Percentiles rank a stretch among this genome's conserved stretches.
phyloP scores from a whole-genome alignment of 2,329 filamentous ascomycete species.

The Colletotrichum gloeosporioides region DNA sequence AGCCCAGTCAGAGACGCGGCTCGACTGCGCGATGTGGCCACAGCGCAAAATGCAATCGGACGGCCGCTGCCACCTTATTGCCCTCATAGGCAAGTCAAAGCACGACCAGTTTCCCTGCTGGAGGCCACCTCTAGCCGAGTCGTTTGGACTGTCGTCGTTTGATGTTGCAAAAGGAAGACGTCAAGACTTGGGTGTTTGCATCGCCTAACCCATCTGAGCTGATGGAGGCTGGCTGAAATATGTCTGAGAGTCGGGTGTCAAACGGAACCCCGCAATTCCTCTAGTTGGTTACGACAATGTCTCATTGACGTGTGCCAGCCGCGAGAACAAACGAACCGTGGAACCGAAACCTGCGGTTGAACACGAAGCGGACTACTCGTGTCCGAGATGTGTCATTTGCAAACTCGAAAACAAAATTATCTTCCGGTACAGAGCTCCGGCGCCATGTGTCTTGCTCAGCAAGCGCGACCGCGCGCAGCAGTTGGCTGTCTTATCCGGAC shows the following conservation, averaged over 20 bases:
- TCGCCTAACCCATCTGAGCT: background rate
- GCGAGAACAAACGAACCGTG: background rate
- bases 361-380: background rate
- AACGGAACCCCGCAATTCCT: slow-evolving; percentile 8
- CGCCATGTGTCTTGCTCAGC: background rate
- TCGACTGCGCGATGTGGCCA: background rate
- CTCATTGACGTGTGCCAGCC: background rate
- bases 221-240: background rate
- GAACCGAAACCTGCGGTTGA: background rate
- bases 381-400: background rate
- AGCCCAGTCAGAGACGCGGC: background rate
- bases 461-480: background rate
- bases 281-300: background rate
- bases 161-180: background rate
- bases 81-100: background rate
- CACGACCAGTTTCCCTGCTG: background rate
- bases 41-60: background rate
- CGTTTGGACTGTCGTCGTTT: background rate
- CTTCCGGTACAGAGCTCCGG: background rate
- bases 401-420: background rate
- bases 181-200: background rate
- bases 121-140: background rate
- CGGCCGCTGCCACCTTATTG: background rate
- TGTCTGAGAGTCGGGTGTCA: slow-evolving; percentile 1
- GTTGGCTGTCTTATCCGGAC: background rate